Evolutionary conservation across 371 early-diverging fungal species (phyloP), one percentile per base, ranked within the genome.

Genomic region (Mortierella sp.): DNA sequence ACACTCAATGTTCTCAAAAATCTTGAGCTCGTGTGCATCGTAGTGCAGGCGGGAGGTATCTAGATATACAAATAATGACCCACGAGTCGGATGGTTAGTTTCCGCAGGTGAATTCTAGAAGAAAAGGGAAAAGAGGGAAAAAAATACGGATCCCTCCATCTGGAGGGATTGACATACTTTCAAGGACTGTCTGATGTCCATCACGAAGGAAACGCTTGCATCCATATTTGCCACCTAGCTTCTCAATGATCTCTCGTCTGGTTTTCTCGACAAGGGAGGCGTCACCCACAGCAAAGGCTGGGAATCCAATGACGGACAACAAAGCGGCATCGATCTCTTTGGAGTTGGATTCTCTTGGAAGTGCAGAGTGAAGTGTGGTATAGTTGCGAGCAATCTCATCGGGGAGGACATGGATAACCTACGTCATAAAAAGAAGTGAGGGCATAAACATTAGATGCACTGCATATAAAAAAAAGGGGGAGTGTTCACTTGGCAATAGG

Each of bases 241-340:
- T 96, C 64, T 86, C 90, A 30, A 92, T 87, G 68, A 95, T 95
- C 57, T 95, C 94, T 11, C 86, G 72, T 9, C 92, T 80, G 5
- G 95, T 94, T 16, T 83, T 83, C 23, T 90, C 81, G 16, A 92
- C 85, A 11, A 95, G 71, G 0, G 84, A 83, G 15, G 85, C 83
- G 72, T 95, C 94, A 26, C 86, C 83, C 7, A 95, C 91, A 23
- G 96, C 96, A 85, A 95, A 96, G 1, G 95, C 95, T 11, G 96
- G 96, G 76, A 92, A 96, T 5, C 94, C 93, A 66, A 96, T 94
- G 29, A 95, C 92, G 1, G 94, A 90, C 19, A 96, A 80, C 14
- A 96, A 81, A 0, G 95, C 95, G 0, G 94, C 95, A 73, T 96
- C 96, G 25, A 95, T 90, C 83, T 96, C 96, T 72, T 96, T 96